These are phyloP conservation scores for Friedmanniomyces simplex DNA, from an alignment of 495 filamentous ascomycete genomes.

Conservation along the genomic window DNA sequence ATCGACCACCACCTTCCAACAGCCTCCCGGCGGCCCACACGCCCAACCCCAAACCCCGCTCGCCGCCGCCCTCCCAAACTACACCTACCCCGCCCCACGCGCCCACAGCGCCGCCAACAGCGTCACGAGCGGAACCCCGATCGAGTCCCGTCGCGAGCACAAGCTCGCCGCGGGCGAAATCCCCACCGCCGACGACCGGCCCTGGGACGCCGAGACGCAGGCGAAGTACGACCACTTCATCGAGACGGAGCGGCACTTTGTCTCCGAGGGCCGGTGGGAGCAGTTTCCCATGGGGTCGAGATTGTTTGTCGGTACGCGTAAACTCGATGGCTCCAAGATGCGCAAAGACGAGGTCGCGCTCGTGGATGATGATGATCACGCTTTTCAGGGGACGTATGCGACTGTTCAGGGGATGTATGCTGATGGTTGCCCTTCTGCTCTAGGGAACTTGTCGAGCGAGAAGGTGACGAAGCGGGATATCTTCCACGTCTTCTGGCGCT, in stretches of 20 bases:
- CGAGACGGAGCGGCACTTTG: conserved; percentile 64
- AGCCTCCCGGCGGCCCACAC: background rate
- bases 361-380: background rate
- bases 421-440: conserved; percentile 6
- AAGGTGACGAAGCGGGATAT: conserved; percentile 88
- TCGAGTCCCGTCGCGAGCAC: conserved; percentile 1
- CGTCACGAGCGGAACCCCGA: conserved; percentile 13
- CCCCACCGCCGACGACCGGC: conserved; percentile 28
- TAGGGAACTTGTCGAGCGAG: conserved; percentile 89
- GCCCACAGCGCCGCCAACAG: background rate
- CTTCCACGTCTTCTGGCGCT: conserved; percentile 76
- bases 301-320: conserved; percentile 76
- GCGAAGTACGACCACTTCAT: conserved; percentile 76
- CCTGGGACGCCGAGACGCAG: conserved; percentile 53
- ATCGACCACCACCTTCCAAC: background rate
- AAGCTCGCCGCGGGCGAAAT: conserved; percentile 3
- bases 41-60: conserved; percentile 4
- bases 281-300: conserved; percentile 76
- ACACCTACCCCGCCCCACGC: conserved; percentile 15
- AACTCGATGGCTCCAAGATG: background rate
- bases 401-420: no score
- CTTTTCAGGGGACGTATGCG: background rate
- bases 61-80: background rate
- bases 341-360: conserved; percentile 1
- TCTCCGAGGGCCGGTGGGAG: conserved; percentile 87